phyloP scores from a whole-genome alignment of 768 basidiomycete species.

The Kwoniella bestiolae region DNA sequence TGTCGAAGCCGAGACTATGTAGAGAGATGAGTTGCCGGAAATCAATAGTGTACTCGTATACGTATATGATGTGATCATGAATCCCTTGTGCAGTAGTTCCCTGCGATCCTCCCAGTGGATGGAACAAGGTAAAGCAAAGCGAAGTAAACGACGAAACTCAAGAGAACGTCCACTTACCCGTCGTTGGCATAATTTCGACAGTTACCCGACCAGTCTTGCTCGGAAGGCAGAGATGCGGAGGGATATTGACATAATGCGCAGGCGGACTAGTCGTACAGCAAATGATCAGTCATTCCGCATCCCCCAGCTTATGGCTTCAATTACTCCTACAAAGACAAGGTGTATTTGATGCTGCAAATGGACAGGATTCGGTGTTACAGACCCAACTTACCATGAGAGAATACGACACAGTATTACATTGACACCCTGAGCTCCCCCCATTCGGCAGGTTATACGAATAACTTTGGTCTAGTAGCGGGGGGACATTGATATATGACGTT shows the following conservation, averaged over 20 bases:
- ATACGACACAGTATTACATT: constrained; percentile 45
- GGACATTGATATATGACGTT: constrained; percentile 41
- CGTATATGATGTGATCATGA: no score
- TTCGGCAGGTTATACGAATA: constrained; percentile 38
- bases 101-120: no score
- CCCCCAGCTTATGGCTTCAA: no score
- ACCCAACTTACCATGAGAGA: constrained; percentile 42
- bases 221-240: constrained; percentile 3
- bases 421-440: constrained; percentile 25
- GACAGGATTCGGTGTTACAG: not conserved
- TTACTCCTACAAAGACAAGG: not conserved
- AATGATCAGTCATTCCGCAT: no score
- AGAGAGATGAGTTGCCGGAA: not conserved
- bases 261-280: no score
- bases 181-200: constrained; percentile 21
- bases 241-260: constrained; percentile 28
- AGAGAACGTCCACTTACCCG: no score
- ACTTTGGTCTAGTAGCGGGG: constrained; percentile 34
- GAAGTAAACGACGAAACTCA: no score
- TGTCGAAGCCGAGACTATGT: constrained; percentile 30
- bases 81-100: no score
- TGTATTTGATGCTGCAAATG: no score
- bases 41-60: not conserved
- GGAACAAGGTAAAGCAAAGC: no score
- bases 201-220: constrained; percentile 5